Evolutionary conservation across 1,284 basidiomycete species (phyloP).

Genomic region (Wolfiporia cocos): DNA sequence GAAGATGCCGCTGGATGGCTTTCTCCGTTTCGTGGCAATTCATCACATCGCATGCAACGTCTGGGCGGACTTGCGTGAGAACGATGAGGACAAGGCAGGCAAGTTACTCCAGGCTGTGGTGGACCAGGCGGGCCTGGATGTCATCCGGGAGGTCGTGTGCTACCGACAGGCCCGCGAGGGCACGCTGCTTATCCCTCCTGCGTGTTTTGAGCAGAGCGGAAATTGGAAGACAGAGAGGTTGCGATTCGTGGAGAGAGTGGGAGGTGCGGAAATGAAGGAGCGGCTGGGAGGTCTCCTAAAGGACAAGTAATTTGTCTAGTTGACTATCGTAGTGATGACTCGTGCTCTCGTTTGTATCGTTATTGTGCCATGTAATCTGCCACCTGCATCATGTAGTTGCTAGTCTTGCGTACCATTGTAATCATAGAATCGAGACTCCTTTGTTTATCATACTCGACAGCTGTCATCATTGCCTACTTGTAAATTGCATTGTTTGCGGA

Average conservation of each 20-base stretch:
- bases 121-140: slow-evolving; percentile 39
- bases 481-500: too few relatives aligned
- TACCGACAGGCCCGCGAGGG: slow-evolving; percentile 39
- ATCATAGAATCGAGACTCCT: too few relatives aligned
- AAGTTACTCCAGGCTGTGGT: slow-evolving; percentile 50
- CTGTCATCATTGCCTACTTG: too few relatives aligned
- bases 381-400: too few relatives aligned
- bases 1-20: slow-evolving; percentile 43
- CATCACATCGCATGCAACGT: slow-evolving; percentile 78
- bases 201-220: slow-evolving; percentile 30
- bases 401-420: too few relatives aligned
- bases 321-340: too few relatives aligned
- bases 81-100: slow-evolving; percentile 34
- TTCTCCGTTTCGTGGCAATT: slow-evolving; percentile 66
- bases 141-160: slow-evolving; percentile 45
- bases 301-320: too few relatives aligned
- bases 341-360: too few relatives aligned
- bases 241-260: slow-evolving; percentile 19
- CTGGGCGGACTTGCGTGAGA: slow-evolving; percentile 54
- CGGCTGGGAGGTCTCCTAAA: slow-evolving; percentile 20
- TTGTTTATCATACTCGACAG: too few relatives aligned
- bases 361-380: too few relatives aligned
- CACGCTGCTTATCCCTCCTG: slow-evolving; percentile 30
- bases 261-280: slow-evolving; percentile 11
- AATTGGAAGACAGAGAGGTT: slow-evolving; percentile 19